These are phyloP conservation scores for Phytophthora fragariaefolia DNA, from an alignment of 352 stramenopile genomes.

Conservation along the genomic window DNA sequence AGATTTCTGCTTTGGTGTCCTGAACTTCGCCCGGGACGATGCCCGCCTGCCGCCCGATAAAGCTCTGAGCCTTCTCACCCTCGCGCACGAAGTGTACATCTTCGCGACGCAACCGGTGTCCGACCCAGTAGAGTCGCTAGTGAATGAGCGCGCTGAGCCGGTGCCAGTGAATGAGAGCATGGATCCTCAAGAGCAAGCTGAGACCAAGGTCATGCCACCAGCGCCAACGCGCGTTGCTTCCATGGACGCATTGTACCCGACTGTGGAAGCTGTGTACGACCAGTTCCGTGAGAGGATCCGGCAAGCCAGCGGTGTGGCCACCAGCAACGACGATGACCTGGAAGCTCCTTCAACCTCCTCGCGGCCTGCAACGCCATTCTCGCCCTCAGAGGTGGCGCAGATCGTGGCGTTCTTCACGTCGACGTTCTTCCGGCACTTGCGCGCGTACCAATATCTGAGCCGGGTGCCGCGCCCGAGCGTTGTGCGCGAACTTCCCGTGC, in stretches of 20 bases:
- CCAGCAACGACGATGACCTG: neutral
- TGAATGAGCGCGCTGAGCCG: conserved; percentile 9
- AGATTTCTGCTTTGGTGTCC: conserved; percentile 71
- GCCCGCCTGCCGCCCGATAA: conserved; percentile 42
- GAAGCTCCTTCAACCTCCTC: neutral
- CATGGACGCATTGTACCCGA: conserved; percentile 27
- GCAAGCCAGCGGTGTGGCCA: conserved; percentile 10
- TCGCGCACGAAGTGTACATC: conserved; percentile 61
- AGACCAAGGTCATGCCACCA: neutral
- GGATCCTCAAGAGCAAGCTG: conserved; percentile 3
- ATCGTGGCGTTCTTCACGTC: conserved; percentile 76
- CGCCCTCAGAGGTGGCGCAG: conserved; percentile 47
- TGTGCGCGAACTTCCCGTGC: conserved; percentile 37
- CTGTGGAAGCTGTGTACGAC: conserved; percentile 47
- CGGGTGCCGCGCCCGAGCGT: conserved; percentile 34
- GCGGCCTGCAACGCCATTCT: conserved; percentile 24
- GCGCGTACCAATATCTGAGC: conserved; percentile 64
- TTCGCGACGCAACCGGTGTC: conserved; percentile 45
- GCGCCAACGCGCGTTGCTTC: neutral
- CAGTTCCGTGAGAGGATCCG: conserved; percentile 44
- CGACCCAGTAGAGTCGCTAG: conserved; percentile 9
- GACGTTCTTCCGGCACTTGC: conserved; percentile 75
- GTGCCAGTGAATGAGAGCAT: conserved; percentile 13
- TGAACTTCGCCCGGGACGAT: conserved; percentile 70
- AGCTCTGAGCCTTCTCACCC: conserved; percentile 48